Evolutionary conservation across 805 yeast species (phyloP), one percentile per base, ranked within the genome.

Genomic region (Candida lessepsii): DNA sequence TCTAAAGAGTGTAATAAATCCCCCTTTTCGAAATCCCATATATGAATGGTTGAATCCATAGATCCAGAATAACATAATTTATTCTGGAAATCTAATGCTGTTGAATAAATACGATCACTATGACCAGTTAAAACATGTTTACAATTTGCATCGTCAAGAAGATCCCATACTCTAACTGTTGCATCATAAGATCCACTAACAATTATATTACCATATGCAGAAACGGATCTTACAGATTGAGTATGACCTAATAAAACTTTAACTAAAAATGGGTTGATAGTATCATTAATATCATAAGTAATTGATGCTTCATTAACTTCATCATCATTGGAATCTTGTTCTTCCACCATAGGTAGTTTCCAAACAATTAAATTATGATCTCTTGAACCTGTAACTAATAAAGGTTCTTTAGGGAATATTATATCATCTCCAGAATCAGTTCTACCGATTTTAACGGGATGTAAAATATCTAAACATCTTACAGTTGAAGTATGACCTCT

Each of bases 401-500:
- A 71, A 14, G 95, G 95, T 23, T 61, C 65, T 41, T 70, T 63
- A 0, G 93, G 90, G 51, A 66, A 78, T 42, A 75, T 61, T 2
- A 76, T 69, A 11, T 78, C 78, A 21, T 65, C 67, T 3, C 85
- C 86, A 37, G 71, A 63, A 36, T 79, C 78, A 44, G 80, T 78
- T 27, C 74, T 73, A 16, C 88, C 88, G 19, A 81, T 75, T 21
- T 70, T 70, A 5, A 71, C 74, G 0, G 91, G 91, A 48, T 76
- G 80, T 29, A 87, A 65, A 35, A 90, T 84, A 48, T 90, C 96
- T 48, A 91, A 70, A 57, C 97, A 91, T 56, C 98, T 73, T 16
- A 90, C 96, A 0, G 98, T 90, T 0, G 96, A 87, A 0, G 90
- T 82, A 55, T 90, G 98, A 0, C 97, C 97, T 41, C 81, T 73